Base-by-base conservation (phyloP, 106 monocot species). In the Hemerocallis citrina region DNA sequence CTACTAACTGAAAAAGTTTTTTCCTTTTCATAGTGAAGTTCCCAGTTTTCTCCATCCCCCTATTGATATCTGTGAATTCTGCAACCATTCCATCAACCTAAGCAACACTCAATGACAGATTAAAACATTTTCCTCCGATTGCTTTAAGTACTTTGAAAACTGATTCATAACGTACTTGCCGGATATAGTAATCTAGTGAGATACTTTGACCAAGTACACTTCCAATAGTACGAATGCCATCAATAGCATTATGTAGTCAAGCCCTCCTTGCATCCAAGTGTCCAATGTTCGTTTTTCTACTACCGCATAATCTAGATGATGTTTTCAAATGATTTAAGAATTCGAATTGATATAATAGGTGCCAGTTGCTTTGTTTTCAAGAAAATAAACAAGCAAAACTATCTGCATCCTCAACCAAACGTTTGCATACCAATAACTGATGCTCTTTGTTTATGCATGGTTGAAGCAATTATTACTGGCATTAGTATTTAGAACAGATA, bases 61-160 rank as follows among this genome's bases (percentile, higher is more conserved):
- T 74, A 61, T 86, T 86, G 62, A 86, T 86, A 62, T 86, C 85
- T 9, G 85, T 86, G 37, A 86, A 86, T 56, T 86, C 85, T 55
- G 81, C 81, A 68, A 86, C 85, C 85, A 86, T 86, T 68, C 77
- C 81, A 72, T 86, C 85, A 66, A 86, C 85, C 85, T 81, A 77
- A 28, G 62, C 51, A 55, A 59, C 36, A 66, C 22, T n/a, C 61
- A 46, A 47, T 3, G 7, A 3, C 14, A 61, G 50, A 22, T 57
- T 31, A 52, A 32, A 44, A n/a, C n/a, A 14, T 42, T 44, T 8
- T n/a, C 27, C 55, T 21, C n/a, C n/a, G n/a, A n/a, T n/a, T n/a
- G n/a, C n/a, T n/a, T n/a, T n/a, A n/a, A n/a, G n/a, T n/a, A n/a
- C 34, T 22, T 61, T 27, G 6, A 7, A 34, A 23, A 15, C n/a